Conservation (phyloP, 139 green algal species). For the Chlorokybus atmophyticus region DNA sequence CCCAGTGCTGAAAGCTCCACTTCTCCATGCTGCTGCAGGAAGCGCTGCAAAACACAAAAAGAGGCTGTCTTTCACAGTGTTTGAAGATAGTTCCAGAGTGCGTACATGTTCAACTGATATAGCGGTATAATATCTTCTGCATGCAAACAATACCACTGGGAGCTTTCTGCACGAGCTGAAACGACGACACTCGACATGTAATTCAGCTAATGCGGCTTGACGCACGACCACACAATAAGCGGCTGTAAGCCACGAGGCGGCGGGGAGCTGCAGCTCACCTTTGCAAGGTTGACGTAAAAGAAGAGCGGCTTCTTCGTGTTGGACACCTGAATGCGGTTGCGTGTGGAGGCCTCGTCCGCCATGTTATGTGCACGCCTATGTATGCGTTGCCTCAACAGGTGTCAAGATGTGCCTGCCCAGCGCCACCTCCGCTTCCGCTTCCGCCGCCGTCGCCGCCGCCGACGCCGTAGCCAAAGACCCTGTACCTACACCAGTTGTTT, state of each 20-base stretch:
- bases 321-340: slow-evolving; percentile 46
- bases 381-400: no score
- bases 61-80: slow-evolving; percentile 23
- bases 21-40: slow-evolving; percentile 59
- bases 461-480: no score
- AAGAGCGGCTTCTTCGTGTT: slow-evolving; percentile 56
- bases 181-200: background rate
- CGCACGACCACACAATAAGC: background rate
- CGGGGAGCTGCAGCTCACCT: slow-evolving; percentile 15
- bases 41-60: no score
- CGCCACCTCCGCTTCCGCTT: no score
- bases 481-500: no score
- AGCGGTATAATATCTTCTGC: background rate
- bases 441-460: no score
- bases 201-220: background rate
- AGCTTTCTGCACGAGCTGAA: background rate
- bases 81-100: background rate
- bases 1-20: slow-evolving; percentile 70
- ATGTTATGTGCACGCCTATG: no score
- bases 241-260: background rate
- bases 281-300: slow-evolving; percentile 61
- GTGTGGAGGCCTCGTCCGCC: no score
- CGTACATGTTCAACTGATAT: background rate
- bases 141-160: background rate
- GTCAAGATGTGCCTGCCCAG: no score